Conservation (phyloP, 2,329 filamentous ascomycete species). For the Paracamarosporium sp. region DNA sequence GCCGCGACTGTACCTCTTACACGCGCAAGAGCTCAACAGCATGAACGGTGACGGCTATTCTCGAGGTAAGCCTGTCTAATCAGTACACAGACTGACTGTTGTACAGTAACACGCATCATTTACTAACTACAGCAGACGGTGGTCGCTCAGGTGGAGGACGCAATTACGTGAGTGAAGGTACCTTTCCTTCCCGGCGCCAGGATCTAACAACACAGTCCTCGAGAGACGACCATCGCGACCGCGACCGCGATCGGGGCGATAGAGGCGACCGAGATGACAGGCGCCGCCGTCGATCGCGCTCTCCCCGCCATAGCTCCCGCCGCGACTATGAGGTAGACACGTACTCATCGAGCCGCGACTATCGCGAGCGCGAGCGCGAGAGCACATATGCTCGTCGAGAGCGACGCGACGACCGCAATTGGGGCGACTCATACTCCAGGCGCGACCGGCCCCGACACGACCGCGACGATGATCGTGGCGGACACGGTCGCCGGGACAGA, state of each 20-base stretch:
- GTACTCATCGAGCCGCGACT: constrained; percentile 91
- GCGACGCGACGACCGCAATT: constrained; percentile 61
- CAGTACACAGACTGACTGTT: constrained; percentile 46
- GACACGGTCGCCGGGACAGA: constrained; percentile 38
- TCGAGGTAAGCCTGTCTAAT: constrained; percentile 65
- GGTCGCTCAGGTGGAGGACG: constrained; percentile 45
- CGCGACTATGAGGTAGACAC: constrained; percentile 79
- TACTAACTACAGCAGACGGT: constrained; percentile 46
- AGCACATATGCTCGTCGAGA: constrained; percentile 82
- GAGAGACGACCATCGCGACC: constrained; percentile 35
- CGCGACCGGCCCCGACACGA: constrained; percentile 43
- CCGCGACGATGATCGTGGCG: constrained; percentile 42
- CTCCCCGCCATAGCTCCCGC: constrained; percentile 75
- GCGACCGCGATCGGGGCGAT: constrained; percentile 8
- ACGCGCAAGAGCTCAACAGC: constrained; percentile 36
- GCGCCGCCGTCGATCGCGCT: constrained; percentile 79
- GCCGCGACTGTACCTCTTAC: constrained; percentile 17
- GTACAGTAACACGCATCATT: constrained; percentile 31
- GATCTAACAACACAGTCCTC: constrained; percentile 39
- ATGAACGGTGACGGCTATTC: constrained; percentile 91
- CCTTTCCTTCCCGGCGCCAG: constrained; percentile 16
- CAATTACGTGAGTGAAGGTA: constrained; percentile 44
- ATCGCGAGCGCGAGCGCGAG: constrained; percentile 91
- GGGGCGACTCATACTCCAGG: constrained; percentile 61
- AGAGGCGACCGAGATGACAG: constrained; percentile 5